Base-by-base conservation (phyloP, 345 rosid species). In the Fremontodendron californicum region DNA sequence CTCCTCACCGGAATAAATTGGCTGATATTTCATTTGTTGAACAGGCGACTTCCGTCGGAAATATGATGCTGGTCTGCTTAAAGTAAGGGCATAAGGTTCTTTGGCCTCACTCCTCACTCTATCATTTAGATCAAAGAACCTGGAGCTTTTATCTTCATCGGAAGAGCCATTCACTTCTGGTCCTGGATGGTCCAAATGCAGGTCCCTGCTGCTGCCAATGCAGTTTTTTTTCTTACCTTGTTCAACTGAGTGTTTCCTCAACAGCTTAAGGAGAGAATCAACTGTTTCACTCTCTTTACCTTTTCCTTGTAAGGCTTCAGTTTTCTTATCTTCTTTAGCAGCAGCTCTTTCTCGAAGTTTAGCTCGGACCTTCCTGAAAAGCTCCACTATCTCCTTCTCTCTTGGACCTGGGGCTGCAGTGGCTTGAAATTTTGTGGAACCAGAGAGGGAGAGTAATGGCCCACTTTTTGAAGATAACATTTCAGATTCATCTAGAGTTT, bases 351-450 rank as follows among this genome's bases (percentile, higher is more conserved):
- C 92, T 67, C 97, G 89, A 75, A 94, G 97, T 80, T 88, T 92
- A 80, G 89, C 81, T 77, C 93, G 98, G 65, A 93, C 96, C 84
- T 94, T 90, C 82, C 87, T 86, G 85, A 94, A 94, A 71, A 93
- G 88, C 77, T 94, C 89, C 42, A 90, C 94, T 71, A 94, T 93
- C 84, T 94, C 98, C 87, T 90, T 89, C 85, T 94, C 97, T 81
- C 82, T 87, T 25, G 85, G 89, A 45, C 97, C 94, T 10, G 97
- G 97, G 76, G 89, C 71, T 19, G 95, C 88, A 61, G 91, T 90
- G 76, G 95, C 90, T 77, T 90, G 97, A 71, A 84, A 88, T 73
- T 87, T 93, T 54, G 94, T 81, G 75, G 92, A 80, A 71, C 79
- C 78, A 43, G 96, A 88, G n/a, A 88, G 81, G n/a, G n/a, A n/a